Conservation (phyloP, 2,329 filamentous ascomycete species). For the Scedosporium apiospermum region DNA sequence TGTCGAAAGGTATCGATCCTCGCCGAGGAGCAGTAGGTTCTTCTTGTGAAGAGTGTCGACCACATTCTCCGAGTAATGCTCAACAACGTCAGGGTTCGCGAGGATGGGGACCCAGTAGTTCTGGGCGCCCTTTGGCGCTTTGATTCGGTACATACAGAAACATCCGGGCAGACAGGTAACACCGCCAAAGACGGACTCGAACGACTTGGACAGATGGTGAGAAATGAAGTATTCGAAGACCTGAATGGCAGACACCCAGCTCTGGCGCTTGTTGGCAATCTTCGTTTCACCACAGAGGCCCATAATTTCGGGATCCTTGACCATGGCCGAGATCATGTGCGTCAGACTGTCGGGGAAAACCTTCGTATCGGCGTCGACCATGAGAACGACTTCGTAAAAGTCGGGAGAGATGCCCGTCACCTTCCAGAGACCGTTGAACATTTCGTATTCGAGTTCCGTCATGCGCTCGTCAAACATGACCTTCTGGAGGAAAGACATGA, state of each 20-base stretch:
- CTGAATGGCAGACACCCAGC: slow-evolving; percentile 96
- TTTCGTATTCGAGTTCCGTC: slow-evolving; percentile 98
- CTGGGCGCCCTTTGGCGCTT: slow-evolving; percentile 93
- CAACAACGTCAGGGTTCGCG: slow-evolving; percentile 95
- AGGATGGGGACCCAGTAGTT: slow-evolving; percentile 99
- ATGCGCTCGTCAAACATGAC: slow-evolving; percentile 99
- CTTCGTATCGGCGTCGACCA: slow-evolving; percentile 99
- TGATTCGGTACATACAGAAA: slow-evolving; percentile 99
- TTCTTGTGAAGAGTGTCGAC: slow-evolving; percentile 98
- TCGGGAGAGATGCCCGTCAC: slow-evolving; percentile 97
- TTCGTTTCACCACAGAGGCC: slow-evolving; percentile 97
- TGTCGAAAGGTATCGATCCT: slow-evolving; percentile 91
- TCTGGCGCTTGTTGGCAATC: slow-evolving; percentile 94
- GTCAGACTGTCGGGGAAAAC: slow-evolving; percentile 97
- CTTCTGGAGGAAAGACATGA: slow-evolving; percentile 99
- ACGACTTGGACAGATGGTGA: slow-evolving; percentile 91
- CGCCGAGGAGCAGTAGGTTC: slow-evolving; percentile 82
- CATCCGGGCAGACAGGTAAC: slow-evolving; percentile 96
- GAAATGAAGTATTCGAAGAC: slow-evolving; percentile 99
- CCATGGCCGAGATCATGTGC: slow-evolving; percentile 98
- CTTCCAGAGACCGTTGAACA: slow-evolving; percentile 99
- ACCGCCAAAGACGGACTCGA: slow-evolving; percentile 97
- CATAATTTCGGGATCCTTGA: slow-evolving; percentile 98
- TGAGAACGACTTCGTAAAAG: slow-evolving; percentile 95
- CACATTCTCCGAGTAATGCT: slow-evolving; percentile 98